Evolutionary conservation across 2,329 filamentous ascomycete species (phyloP).

Genomic region (Nectriaceae sp.): DNA sequence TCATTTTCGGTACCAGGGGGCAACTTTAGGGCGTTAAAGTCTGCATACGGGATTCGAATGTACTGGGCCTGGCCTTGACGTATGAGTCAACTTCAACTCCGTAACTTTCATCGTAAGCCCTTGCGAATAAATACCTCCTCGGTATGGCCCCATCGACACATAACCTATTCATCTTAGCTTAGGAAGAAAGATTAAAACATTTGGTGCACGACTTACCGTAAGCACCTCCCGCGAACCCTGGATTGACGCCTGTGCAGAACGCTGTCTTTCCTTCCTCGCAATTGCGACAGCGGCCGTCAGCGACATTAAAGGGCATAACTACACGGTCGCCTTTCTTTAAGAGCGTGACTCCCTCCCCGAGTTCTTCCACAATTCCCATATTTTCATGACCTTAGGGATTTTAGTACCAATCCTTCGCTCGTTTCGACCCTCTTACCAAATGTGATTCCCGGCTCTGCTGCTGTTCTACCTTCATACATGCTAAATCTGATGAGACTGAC

Average conservation of each 20-base stretch:
- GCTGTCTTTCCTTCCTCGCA: conserved; percentile 66
- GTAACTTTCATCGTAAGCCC: not conserved
- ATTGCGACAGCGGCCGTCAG: conserved; percentile 63
- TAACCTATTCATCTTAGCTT: conserved; percentile 40
- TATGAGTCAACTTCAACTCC: not conserved
- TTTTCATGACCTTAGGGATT: conserved; percentile 51
- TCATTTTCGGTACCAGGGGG: conserved; percentile 63
- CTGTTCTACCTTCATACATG: conserved; percentile 68
- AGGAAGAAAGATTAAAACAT: not conserved
- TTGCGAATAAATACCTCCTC: conserved; percentile 30
- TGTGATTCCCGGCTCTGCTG: conserved; percentile 61
- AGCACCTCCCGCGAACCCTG: conserved; percentile 39
- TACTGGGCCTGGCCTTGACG: conserved; percentile 60
- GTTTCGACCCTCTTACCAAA: conserved; percentile 45
- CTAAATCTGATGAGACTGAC: conserved; percentile 32
- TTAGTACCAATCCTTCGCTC: conserved; percentile 1
- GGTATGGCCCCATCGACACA: conserved; percentile 60
- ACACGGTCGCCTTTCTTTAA: conserved; percentile 65
- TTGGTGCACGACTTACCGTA: conserved; percentile 28
- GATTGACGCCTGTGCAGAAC: conserved; percentile 60
- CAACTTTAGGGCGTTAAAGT: conserved; percentile 65
- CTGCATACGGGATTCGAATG: conserved; percentile 64
- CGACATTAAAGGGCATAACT: conserved; percentile 67
- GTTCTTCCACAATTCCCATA: conserved; percentile 58
- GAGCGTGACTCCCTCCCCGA: conserved; percentile 60